Percentiles rank a stretch among this genome's conserved stretches.
phyloP scores from a whole-genome alignment of 1,284 basidiomycete species.

The Cutaneotrichosporon sp. region DNA sequence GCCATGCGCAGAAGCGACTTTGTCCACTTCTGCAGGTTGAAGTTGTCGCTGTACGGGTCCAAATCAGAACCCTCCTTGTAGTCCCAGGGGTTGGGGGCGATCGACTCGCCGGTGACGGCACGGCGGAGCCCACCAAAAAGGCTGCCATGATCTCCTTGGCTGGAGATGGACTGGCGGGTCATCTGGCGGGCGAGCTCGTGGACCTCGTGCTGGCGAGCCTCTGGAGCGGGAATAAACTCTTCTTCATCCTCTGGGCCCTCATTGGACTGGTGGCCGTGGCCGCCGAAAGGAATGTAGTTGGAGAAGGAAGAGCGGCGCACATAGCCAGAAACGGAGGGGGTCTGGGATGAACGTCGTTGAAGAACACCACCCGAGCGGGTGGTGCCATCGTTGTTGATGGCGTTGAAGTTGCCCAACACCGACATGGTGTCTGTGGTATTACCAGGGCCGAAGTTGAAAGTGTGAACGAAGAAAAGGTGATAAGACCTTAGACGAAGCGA shows the following conservation, averaged over 20 bases:
- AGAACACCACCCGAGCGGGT: background rate
- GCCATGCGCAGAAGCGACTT: slow-evolving; percentile 34
- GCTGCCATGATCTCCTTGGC: background rate
- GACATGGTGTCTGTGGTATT: slow-evolving; percentile 12
- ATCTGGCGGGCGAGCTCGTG: slow-evolving; percentile 32
- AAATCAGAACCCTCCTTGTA: slow-evolving; percentile 42
- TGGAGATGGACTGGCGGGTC: slow-evolving; percentile 25
- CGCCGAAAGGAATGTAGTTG: background rate
- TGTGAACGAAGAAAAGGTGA: background rate
- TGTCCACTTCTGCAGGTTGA: slow-evolving; percentile 50
- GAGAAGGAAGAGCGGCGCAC: background rate
- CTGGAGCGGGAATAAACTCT: slow-evolving; percentile 8
- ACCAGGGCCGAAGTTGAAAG: background rate
- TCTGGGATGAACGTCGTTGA: background rate
- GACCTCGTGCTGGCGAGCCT: slow-evolving; percentile 22
- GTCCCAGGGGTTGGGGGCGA: slow-evolving; percentile 24
- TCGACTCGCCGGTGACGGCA: background rate
- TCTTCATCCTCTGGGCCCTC: slow-evolving; percentile 5
- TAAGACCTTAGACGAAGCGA: no score
- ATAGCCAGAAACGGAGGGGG: background rate
- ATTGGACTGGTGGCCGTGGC: background rate
- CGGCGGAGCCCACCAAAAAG: background rate
- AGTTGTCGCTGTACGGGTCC: slow-evolving; percentile 50
- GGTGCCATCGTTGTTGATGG: slow-evolving; percentile 10
- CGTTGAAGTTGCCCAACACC: slow-evolving; percentile 14